Percentiles rank a stretch among this genome's conserved stretches.
Conservation (phyloP, 2,329 filamentous ascomycete genomes). For the Rhynchosporium secalis region DNA sequence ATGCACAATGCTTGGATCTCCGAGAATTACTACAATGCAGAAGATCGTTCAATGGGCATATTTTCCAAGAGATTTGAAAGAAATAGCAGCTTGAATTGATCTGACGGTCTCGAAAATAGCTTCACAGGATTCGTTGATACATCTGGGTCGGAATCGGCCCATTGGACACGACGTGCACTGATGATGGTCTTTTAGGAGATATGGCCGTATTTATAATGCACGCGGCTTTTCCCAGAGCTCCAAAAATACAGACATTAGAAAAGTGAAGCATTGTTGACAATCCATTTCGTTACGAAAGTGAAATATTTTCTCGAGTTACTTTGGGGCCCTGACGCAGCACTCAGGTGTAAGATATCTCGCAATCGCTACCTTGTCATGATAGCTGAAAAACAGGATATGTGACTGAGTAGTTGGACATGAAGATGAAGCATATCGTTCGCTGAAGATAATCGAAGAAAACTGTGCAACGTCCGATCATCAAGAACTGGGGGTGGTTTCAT, state of each 20-base stretch:
- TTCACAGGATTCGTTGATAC: constrained; percentile 22
- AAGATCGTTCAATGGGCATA: constrained; percentile 21
- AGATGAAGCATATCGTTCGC: neutral
- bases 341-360: neutral
- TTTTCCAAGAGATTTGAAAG: constrained; percentile 17
- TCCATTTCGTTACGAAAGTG: neutral
- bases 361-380: no score
- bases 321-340: neutral
- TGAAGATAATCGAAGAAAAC: constrained; percentile 1
- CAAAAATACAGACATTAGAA: neutral
- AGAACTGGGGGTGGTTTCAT: neutral
- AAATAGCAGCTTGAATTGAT: constrained; percentile 16
- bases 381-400: neutral
- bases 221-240: no score
- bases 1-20: constrained; percentile 6
- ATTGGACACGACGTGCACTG: neutral
- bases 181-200: neutral
- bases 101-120: constrained; percentile 19
- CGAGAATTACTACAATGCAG: constrained; percentile 13
- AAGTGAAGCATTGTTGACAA: no score
- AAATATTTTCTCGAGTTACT: neutral
- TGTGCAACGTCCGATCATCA: neutral
- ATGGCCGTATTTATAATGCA: neutral
- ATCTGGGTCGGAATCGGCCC: constrained; percentile 24
- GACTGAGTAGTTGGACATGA: neutral